Conservation (phyloP, 306 rosid genomes). For the Trifolium dubium region DNA sequence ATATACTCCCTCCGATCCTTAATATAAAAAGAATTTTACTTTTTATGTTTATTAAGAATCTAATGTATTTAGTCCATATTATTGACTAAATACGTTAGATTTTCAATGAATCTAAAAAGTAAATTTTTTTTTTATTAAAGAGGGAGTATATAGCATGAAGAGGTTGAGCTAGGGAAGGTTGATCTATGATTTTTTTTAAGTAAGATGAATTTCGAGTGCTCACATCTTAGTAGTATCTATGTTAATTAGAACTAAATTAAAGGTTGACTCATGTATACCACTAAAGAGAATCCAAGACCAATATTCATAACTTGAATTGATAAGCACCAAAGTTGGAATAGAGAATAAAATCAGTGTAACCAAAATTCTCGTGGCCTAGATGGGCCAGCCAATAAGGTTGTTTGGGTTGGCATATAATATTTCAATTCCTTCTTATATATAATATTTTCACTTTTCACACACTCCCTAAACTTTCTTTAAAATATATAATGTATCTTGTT, state of each 20-base stretch:
- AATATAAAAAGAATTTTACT: too few relatives aligned
- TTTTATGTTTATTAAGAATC: too few relatives aligned
- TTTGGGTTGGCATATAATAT: conserved; percentile 5
- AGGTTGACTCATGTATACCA: not conserved
- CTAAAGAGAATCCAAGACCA: conserved; percentile 1
- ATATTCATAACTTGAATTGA: conserved; percentile 31
- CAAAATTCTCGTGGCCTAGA: conserved; percentile 37
- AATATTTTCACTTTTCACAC: conserved; percentile 34
- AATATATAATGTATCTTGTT: conserved; percentile 4
- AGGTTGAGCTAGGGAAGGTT: too few relatives aligned
- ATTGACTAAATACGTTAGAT: too few relatives aligned
- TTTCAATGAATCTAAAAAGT: too few relatives aligned
- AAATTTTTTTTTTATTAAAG: too few relatives aligned
- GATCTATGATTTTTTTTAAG: too few relatives aligned
- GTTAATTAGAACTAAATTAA: not conserved
- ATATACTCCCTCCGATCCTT: too few relatives aligned
- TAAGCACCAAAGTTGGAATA: conserved; percentile 37
- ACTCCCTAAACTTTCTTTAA: conserved; percentile 41
- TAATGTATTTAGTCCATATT: too few relatives aligned
- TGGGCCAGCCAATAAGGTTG: conserved; percentile 38
- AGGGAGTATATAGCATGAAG: too few relatives aligned
- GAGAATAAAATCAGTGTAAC: conserved; percentile 14
- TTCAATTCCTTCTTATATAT: not conserved
- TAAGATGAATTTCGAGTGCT: too few relatives aligned
- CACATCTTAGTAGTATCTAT: too few relatives aligned